Evolutionary conservation across 2,329 filamentous ascomycete genomes (phyloP), one percentile per base, ranked within the genome.

Genomic region (Chrysoporthe puriensis): DNA sequence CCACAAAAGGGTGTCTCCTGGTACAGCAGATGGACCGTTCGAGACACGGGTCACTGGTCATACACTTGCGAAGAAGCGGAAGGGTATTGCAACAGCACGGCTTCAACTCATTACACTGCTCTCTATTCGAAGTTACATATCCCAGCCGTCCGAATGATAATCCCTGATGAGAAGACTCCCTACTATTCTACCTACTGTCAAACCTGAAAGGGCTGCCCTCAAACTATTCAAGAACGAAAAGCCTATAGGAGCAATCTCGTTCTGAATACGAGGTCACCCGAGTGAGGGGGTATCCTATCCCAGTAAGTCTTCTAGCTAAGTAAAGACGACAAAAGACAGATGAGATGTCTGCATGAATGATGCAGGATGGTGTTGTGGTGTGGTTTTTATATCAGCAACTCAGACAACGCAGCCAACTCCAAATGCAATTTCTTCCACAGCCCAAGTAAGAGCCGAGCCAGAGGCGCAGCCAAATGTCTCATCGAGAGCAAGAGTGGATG

Each of bases 171-270:
- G 54, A 57, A 57, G 54, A 57, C 32, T 57, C 54, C 54, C 6
- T 57, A 40, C 54, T 57, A 57, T 57, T 57, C 54, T 57, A 57
- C 54, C 54, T n/a, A 40, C 16, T 57, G 54, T 57, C 16, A 40
- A 57, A 52, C 50, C 11, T 57, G 16, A 57, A 57, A 14, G 32
- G 16, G 16, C 32, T 8, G 32, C 16, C 16, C 54, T 26, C 7
- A 40, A 32, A 18, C 34, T 36, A 57, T 57, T 57, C 54, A n/a
- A 40, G 54, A 40, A 57, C 9, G 32, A 57, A 36, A 8, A 26
- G 34, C 34, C 16, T 57, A 40, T 13, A 4, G 7, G 3, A n/a
- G 16, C 34, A 36, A 36, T 40, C 32, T 40, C 16, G 32, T 57
- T 32, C 32, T 40, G 54, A 57, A 57, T 4, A 57, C 16, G 54